Percentiles rank a stretch among this genome's conserved stretches.
Conservation (phyloP, 805 yeast genomes). For the Wickerhamiella shivajii region DNA sequence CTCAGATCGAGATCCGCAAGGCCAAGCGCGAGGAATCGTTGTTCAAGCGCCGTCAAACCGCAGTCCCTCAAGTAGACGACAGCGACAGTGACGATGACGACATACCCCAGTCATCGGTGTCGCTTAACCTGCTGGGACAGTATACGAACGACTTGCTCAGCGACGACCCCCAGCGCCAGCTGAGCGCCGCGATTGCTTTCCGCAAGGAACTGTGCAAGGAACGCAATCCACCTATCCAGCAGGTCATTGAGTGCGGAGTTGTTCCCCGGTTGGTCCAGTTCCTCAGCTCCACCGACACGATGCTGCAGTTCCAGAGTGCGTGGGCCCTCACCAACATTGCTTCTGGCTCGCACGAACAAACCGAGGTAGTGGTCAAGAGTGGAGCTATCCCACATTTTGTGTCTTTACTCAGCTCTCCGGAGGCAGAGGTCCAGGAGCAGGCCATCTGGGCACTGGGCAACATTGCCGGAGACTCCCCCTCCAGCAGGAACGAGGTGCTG, state of each 20-base stretch:
- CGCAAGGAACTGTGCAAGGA: slow-evolving; percentile 89
- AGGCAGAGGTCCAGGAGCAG: slow-evolving; percentile 90
- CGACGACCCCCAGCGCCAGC: slow-evolving; percentile 59
- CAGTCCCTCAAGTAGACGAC: slow-evolving; percentile 32
- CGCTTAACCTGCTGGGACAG: slow-evolving; percentile 74
- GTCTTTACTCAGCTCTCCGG: slow-evolving; percentile 59
- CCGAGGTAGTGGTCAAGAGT: slow-evolving; percentile 77
- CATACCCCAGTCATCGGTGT: slow-evolving; percentile 28
- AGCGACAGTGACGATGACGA: slow-evolving; percentile 38
- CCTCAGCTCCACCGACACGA: slow-evolving; percentile 57
- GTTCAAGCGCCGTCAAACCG: slow-evolving; percentile 80
- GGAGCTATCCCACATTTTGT: slow-evolving; percentile 92
- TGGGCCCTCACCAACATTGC: slow-evolving; percentile 99
- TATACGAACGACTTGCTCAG: slow-evolving; percentile 67
- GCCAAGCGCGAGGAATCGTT: slow-evolving; percentile 91
- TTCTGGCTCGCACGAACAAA: slow-evolving; percentile 81
- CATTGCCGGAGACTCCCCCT: slow-evolving; percentile 93
- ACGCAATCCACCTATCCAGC: slow-evolving; percentile 89
- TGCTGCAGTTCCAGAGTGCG: slow-evolving; percentile 93
- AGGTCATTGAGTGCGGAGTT: slow-evolving; percentile 85
- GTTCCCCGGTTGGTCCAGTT: slow-evolving; percentile 82
- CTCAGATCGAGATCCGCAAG: slow-evolving; percentile 91
- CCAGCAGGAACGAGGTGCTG: slow-evolving; percentile 79
- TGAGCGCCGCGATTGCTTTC: slow-evolving; percentile 82
- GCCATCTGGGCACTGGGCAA: slow-evolving; percentile 99